phyloP scores from a whole-genome alignment of 495 filamentous ascomycete species.

The Annulohypoxylon stygium region DNA sequence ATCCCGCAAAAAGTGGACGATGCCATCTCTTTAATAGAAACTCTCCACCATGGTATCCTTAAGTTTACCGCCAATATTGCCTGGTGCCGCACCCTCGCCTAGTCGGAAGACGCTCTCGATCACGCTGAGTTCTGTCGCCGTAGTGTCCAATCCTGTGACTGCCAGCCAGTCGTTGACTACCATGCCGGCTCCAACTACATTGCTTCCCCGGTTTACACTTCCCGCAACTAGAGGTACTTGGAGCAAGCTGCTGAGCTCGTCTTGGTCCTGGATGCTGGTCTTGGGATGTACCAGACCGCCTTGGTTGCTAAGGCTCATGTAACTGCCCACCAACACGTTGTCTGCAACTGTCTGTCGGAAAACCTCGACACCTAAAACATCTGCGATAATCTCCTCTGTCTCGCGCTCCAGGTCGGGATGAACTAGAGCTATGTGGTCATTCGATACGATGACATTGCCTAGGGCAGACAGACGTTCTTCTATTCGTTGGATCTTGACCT shows the following conservation, averaged over 20 bases:
- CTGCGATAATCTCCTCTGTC: constrained; percentile 95
- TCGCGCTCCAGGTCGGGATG: constrained; percentile 98
- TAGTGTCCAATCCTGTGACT: constrained; percentile 95
- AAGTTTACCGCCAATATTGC: constrained; percentile 79
- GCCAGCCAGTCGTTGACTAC: constrained; percentile 99
- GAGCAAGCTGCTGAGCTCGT: constrained; percentile 92
- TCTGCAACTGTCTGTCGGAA: constrained; percentile 98
- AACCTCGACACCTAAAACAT: constrained; percentile 96
- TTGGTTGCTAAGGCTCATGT: constrained; percentile 96
- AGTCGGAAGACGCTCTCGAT: constrained; percentile 95
- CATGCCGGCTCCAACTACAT: constrained; percentile 97
- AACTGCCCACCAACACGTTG: constrained; percentile 94
- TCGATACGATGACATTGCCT: constrained; percentile 95
- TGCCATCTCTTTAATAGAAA: constrained; percentile 78
- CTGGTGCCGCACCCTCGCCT: constrained; percentile 85
- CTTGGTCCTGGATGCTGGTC: constrained; percentile 95
- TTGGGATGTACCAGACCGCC: constrained; percentile 98
- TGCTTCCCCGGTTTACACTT: constrained; percentile 88
- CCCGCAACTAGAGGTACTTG: constrained; percentile 97
- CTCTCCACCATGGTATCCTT: constrained; percentile 99
- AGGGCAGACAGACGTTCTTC: constrained; percentile 96
- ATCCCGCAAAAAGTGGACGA: background rate
- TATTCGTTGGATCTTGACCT: constrained; percentile 91
- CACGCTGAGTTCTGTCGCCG: constrained; percentile 95
- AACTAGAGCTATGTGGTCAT: constrained; percentile 96